phyloP scores from a whole-genome alignment of 768 basidiomycete species.

The Termitomyces sp. region DNA sequence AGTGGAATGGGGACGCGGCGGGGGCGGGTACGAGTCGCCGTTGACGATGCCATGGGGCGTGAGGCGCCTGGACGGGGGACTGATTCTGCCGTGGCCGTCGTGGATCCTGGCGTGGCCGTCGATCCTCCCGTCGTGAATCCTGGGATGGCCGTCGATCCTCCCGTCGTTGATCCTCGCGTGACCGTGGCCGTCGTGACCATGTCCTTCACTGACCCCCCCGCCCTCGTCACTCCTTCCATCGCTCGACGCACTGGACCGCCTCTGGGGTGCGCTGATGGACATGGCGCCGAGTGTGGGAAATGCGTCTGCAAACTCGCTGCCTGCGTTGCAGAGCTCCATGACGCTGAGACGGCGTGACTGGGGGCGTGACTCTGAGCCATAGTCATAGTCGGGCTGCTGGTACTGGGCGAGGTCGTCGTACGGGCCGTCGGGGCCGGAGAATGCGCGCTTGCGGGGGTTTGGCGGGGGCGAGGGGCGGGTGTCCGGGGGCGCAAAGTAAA shows the following conservation, averaged over 20 bases:
- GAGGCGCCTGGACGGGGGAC: constrained; percentile 5
- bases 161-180: too few relatives aligned
- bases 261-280: not conserved
- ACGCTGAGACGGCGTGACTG: constrained; percentile 77
- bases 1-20: constrained; percentile 30
- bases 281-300: not conserved
- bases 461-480: constrained; percentile 19
- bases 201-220: not conserved
- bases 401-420: constrained; percentile 12
- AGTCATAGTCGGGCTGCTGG: constrained; percentile 43
- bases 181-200: too few relatives aligned
- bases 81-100: not conserved
- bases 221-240: not conserved
- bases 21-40: not conserved
- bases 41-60: constrained; percentile 3
- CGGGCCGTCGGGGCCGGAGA: constrained; percentile 48
- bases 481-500: constrained; percentile 71
- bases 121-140: too few relatives aligned
- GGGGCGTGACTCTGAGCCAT: constrained; percentile 70
- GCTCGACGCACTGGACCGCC: constrained; percentile 1
- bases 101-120: too few relatives aligned
- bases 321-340: constrained; percentile 80
- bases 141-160: too few relatives aligned
- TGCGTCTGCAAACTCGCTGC: not conserved
- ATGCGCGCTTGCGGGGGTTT: constrained; percentile 61